A percentile compares a stretch with the other conserved stretches of the same genome.
phyloP scores from a whole-genome alignment of 345 rosid species.

The Mallotus nudiflorus region DNA sequence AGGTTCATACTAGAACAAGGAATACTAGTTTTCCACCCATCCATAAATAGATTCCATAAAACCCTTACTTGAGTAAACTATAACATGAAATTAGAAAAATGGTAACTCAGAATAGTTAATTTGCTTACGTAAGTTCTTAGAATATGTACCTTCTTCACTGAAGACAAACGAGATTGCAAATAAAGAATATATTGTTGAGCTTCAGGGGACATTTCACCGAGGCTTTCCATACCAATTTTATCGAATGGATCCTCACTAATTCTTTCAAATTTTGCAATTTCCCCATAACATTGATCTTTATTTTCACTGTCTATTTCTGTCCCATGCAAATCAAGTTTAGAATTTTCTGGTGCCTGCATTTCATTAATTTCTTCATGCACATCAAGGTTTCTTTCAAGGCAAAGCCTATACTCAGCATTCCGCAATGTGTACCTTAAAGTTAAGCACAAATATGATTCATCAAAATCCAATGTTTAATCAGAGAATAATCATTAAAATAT shows the following conservation, averaged over 20 bases:
- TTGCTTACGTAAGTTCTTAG: not conserved
- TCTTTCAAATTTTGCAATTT: slow-evolving; percentile 35
- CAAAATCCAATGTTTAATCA: slow-evolving; percentile 4
- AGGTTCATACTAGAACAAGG: not conserved
- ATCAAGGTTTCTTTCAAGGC: slow-evolving; percentile 78
- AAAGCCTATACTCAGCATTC: slow-evolving; percentile 94
- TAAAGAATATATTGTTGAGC: slow-evolving; percentile 67
- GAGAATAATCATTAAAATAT: not conserved
- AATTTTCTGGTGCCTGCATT: slow-evolving; percentile 36
- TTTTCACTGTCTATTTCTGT: slow-evolving; percentile 33
- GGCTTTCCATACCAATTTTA: slow-evolving; percentile 43
- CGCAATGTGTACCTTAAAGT: slow-evolving; percentile 71
- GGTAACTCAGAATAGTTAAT: not conserved
- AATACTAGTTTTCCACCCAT: not conserved
- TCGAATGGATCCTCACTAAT: slow-evolving; percentile 32
- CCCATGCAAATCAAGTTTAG: slow-evolving; percentile 45
- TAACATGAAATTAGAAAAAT: too few species aligned
- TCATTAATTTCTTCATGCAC: slow-evolving; percentile 44
- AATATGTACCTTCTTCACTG: slow-evolving; percentile 60
- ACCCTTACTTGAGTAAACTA: not conserved
- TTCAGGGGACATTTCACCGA: slow-evolving; percentile 70
- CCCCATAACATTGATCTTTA: slow-evolving; percentile 26
- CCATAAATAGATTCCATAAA: not conserved
- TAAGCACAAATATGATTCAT: slow-evolving; percentile 19
- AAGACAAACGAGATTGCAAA: slow-evolving; percentile 70